Evolutionary conservation across 1,284 basidiomycete genomes (phyloP).

Genomic region (Xerocomus amazonicus): DNA sequence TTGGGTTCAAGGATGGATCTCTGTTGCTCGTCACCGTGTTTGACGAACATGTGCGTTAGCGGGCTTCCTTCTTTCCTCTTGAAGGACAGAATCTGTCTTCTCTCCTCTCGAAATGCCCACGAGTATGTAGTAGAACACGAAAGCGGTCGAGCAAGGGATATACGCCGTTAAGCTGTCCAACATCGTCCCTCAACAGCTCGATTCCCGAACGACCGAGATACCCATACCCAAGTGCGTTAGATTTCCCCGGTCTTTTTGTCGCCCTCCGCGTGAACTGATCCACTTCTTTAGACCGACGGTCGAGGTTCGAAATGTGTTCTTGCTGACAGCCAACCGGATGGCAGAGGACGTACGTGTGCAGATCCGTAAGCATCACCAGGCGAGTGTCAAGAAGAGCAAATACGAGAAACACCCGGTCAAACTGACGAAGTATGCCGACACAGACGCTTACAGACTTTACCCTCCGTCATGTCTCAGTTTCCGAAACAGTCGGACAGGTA

Average conservation of each 20-base stretch:
- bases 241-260: no score
- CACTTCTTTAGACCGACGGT: constrained; percentile 72
- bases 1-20: constrained; percentile 74
- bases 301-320: constrained; percentile 58
- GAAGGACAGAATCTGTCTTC: no score
- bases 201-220: constrained; percentile 67
- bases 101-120: no score
- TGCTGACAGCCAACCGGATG: constrained; percentile 48
- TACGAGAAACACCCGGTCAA: constrained; percentile 65
- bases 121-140: constrained; percentile 55
- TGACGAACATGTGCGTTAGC: constrained; percentile 59
- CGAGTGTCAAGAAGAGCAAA: constrained; percentile 64
- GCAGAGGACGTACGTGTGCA: constrained; percentile 75
- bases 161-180: constrained; percentile 69
- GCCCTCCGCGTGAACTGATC: no score
- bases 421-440: constrained; percentile 53
- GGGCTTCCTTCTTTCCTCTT: background rate
- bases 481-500: constrained; percentile 64
- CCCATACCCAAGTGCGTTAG: constrained; percentile 67
- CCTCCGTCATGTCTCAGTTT: constrained; percentile 61
- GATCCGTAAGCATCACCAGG: constrained; percentile 62
- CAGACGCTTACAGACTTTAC: background rate
- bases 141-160: constrained; percentile 66
- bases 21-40: constrained; percentile 69
- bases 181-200: constrained; percentile 65